phyloP scores from a whole-genome alignment of 2,329 filamentous ascomycete genomes.

The Oidium heveae region DNA sequence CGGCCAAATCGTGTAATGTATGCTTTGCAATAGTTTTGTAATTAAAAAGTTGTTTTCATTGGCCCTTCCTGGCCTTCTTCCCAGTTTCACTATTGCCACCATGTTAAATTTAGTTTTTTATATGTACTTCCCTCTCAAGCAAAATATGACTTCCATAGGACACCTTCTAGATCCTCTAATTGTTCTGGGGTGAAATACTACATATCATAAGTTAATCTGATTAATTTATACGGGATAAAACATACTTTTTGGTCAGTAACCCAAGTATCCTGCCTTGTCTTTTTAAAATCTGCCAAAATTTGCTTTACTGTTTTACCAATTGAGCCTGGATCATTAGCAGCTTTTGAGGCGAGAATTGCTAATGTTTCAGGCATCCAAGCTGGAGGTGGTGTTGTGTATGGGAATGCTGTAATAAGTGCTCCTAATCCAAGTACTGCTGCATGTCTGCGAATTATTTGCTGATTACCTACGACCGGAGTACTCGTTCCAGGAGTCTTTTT shows the following conservation, averaged over 20 bases:
- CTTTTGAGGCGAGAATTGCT: constrained; percentile 58
- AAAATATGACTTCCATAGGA: constrained; percentile 99
- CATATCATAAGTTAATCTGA: constrained; percentile 6
- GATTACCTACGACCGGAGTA: constrained; percentile 44
- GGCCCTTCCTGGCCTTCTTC: no score
- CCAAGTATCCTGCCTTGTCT: constrained; percentile 98
- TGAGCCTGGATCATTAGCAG: constrained; percentile 69
- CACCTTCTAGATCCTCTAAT: constrained; percentile 81
- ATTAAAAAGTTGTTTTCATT: no score
- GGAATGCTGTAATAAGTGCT: constrained; percentile 81
- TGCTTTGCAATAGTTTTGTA: no score
- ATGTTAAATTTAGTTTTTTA: no score
- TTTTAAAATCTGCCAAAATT: constrained; percentile 93
- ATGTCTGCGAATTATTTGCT: constrained; percentile 59
- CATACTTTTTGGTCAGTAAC: constrained; percentile 88
- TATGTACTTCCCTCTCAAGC: constrained; percentile 14
- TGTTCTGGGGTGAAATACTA: constrained; percentile 76
- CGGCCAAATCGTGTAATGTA: no score
- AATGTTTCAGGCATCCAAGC: constrained; percentile 84
- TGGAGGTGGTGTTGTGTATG: constrained; percentile 80
- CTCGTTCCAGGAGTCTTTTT: constrained; percentile 44
- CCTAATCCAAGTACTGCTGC: constrained; percentile 81
- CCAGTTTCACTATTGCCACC: no score
- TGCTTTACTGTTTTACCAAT: constrained; percentile 91
- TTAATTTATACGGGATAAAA: constrained; percentile 6